Percentiles rank a stretch among this genome's conserved stretches.
Conservation (phyloP, 2,329 filamentous ascomycete species). For the Fonsecaea erecta region DNA sequence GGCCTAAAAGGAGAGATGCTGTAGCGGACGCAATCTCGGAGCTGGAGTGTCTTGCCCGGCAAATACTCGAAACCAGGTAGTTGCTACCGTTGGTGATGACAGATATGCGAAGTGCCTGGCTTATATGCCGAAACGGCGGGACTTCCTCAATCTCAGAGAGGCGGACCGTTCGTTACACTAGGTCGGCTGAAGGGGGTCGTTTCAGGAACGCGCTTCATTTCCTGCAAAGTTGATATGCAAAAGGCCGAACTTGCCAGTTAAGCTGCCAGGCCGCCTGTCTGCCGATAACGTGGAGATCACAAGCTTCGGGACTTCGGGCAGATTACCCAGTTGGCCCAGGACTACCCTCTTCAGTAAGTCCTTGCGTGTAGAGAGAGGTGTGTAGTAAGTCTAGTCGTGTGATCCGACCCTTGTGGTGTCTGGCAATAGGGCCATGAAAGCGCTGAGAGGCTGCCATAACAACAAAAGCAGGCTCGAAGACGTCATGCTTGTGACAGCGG, state of each 20-base stretch:
- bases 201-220: slow-evolving; percentile 1
- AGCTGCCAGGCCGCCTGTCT: not conserved
- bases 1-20: not conserved
- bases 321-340: not conserved
- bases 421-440: not conserved
- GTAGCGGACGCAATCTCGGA: slow-evolving; percentile 2
- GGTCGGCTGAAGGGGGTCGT: slow-evolving; percentile 1
- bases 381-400: not conserved
- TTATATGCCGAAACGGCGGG: slow-evolving; percentile 2
- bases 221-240: not conserved
- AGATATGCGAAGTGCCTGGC: not conserved
- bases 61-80: slow-evolving; percentile 4
- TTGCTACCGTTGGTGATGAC: slow-evolving; percentile 10
- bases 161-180: slow-evolving; percentile 3
- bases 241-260: not conserved
- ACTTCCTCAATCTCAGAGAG: slow-evolving; percentile 7
- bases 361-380: not conserved
- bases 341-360: not conserved
- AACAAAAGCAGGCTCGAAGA: not conserved
- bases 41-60: slow-evolving; percentile 2
- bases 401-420: not conserved
- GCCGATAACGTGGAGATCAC: slow-evolving; percentile 1
- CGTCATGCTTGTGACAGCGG: slow-evolving; percentile 5
- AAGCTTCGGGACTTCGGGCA: not conserved
- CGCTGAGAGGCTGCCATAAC: not conserved